Evolutionary conservation across 345 rosid genomes (phyloP).

Genomic region (Geranium rotundifolium): DNA sequence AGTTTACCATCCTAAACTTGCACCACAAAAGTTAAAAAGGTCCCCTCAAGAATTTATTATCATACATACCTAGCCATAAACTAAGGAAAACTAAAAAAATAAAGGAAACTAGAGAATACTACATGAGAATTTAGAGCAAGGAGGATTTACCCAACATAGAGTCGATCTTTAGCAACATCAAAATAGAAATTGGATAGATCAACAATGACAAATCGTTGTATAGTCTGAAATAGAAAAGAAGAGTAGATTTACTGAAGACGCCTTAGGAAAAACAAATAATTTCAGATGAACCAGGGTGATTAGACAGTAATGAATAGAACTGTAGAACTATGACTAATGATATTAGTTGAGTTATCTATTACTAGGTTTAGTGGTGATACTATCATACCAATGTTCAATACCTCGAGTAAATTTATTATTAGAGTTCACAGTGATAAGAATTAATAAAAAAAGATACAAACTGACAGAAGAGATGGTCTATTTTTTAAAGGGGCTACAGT

Average conservation of each 20-base stretch:
- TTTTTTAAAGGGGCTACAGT: background rate
- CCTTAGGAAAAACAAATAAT: background rate
- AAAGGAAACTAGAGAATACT: background rate
- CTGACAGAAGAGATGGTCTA: background rate
- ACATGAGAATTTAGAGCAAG: conserved; percentile 8
- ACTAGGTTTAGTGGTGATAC: background rate
- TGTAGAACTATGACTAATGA: background rate
- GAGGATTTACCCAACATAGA: conserved; percentile 75
- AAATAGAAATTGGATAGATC: conserved; percentile 93
- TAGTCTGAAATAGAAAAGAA: conserved; percentile 38
- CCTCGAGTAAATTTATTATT: too few species aligned
- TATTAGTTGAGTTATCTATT: background rate
- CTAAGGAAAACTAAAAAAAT: background rate
- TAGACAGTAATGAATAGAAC: background rate
- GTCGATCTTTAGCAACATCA: conserved; percentile 91
- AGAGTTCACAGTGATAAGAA: background rate
- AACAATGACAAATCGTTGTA: conserved; percentile 75
- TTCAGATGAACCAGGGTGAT: background rate
- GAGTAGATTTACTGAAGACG: background rate
- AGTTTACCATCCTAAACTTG: background rate
- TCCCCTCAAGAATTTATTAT: too few species aligned
- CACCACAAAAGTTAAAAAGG: background rate
- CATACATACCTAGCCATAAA: background rate
- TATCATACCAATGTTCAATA: background rate
- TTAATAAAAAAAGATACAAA: too few species aligned